Evolutionary conservation across 306 rosid species (phyloP), one percentile per base, ranked within the genome.

Genomic region (Castanospermum australe): DNA sequence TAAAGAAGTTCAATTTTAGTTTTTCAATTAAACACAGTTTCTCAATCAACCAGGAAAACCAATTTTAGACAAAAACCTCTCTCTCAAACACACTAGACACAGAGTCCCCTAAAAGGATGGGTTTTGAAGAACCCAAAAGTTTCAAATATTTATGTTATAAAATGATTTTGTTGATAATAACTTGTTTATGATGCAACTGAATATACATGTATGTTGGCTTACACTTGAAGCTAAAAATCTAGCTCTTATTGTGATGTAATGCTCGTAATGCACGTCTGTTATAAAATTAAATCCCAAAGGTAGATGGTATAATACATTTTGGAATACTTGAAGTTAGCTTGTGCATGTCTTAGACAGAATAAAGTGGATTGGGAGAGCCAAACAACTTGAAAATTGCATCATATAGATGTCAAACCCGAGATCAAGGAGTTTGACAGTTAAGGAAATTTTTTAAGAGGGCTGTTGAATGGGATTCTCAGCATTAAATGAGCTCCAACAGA

Each of bases 41-140:
- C 52, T 36, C 73, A 71, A 24, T 21, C 76, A 71, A 39, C 67
- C 73, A 56, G 55, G 50, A 61, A 82, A 60, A 62, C 21, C 18
- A 69, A 14, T 18, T 41, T 6, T 24, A 72, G 62, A 73, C 56
- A 33, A 68, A 17, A 63, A 69, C 57, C 33, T 45, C 25, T 11
- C 56, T 9, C 17, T 18, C 67, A 13, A 45, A 42, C 35, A 45
- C 9, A 39, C 65, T 12, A 32, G 60, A 39, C n/a, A 47, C 39
- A 47, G 44, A 17, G 28, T 51, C 59, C 17, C 71, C 57, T 14
- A 18, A 33, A 14, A 66, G 59, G 51, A 22, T 6, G 30, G 30
- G 24, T 71, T 77, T 74, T 47, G 47, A 54, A 39, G 60, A 54
- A 14, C 35, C 25, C 51, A 21, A 25, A 48, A 1, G 64, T 2